Evolutionary conservation across 371 early-diverging fungal genomes (phyloP).

Genomic region (Mucor plumbeus): DNA sequence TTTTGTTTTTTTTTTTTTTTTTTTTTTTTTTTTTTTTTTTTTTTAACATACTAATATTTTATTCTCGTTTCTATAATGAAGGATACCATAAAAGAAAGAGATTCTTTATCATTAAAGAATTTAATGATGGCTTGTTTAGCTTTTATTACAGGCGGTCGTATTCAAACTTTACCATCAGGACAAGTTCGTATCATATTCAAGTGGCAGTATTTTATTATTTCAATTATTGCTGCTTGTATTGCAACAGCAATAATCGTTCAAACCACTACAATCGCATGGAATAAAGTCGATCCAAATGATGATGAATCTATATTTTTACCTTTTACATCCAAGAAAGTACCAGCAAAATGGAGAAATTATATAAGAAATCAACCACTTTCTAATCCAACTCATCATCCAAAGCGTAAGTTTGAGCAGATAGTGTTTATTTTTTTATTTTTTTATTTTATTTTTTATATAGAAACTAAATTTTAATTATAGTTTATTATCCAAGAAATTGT

Average conservation of each 20-base stretch:
- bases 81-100: not conserved
- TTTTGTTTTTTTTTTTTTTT: not conserved
- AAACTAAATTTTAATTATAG: slow-evolving; percentile 16
- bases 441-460: no score
- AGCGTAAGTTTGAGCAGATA: slow-evolving; percentile 22
- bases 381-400: slow-evolving; percentile 31
- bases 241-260: slow-evolving; percentile 10
- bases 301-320: slow-evolving; percentile 38
- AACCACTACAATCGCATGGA: slow-evolving; percentile 15
- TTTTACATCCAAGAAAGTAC: slow-evolving; percentile 31
- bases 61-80: not conserved
- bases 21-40: not conserved
- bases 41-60: not conserved
- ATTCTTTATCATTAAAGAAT: not conserved
- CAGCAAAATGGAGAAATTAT: slow-evolving; percentile 33
- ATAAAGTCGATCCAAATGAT: slow-evolving; percentile 14
- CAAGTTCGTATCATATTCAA: slow-evolving; percentile 18
- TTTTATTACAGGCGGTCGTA: slow-evolving; percentile 16
- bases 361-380: slow-evolving; percentile 25
- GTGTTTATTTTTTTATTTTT: not conserved
- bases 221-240: slow-evolving; percentile 14
- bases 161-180: slow-evolving; percentile 22
- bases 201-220: slow-evolving; percentile 28
- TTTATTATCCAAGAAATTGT: slow-evolving; percentile 58
- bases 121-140: slow-evolving; percentile 7